Base-by-base conservation (phyloP, 2,329 filamentous ascomycete species). In the Colletotrichum siamense region DNA sequence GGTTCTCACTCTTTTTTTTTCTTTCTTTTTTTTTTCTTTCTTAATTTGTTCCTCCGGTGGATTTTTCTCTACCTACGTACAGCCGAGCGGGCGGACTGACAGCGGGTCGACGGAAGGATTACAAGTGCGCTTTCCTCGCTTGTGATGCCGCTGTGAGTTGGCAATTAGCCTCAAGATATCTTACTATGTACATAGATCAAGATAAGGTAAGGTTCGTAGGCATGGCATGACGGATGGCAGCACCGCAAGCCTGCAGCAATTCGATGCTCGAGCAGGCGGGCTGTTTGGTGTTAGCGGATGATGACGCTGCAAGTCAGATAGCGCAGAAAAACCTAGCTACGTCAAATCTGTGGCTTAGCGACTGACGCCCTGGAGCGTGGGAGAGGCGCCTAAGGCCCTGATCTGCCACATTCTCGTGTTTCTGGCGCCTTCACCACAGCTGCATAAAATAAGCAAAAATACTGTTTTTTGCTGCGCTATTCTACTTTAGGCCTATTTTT, bases 281-380 rank as follows among this genome's bases (percentile, higher is more conserved):
- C 64, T 36, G 34, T 36, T 36, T 61, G 70, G 52, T 61, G 49
- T 32, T 28, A 44, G 39, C 26, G 62, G 70, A 36, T 57, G 73
- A 68, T 76, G 74, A 74, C 59, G 74, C 26, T 75, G 28, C 22
- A 75, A 52, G 44, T 52, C 44, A 52, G 18, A 36, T 66, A 55
- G 63, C 59, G 64, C 30, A 36, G 44, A 34, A 32, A 34, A 68
- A 59, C 39, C 39, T 49, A 49, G 59, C 59, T 76, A 76, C 74
- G 74, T 76, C 74, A 76, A 65, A 71, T 55, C 44, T 49, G 57
- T 39, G 32, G 59, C 52, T 61, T 75, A 62, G 30, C 28, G 71
- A 63, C 55, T 49, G 22, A 67, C 26, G 69, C 26, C 34, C 64
- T 61, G 49, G 44, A 32, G 69, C 32, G 39, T 49, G 39, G 39